These are phyloP conservation scores for Linnemannia elongata DNA, from an alignment of 192 early-diverging fungal species.

Conservation along the genomic window DNA sequence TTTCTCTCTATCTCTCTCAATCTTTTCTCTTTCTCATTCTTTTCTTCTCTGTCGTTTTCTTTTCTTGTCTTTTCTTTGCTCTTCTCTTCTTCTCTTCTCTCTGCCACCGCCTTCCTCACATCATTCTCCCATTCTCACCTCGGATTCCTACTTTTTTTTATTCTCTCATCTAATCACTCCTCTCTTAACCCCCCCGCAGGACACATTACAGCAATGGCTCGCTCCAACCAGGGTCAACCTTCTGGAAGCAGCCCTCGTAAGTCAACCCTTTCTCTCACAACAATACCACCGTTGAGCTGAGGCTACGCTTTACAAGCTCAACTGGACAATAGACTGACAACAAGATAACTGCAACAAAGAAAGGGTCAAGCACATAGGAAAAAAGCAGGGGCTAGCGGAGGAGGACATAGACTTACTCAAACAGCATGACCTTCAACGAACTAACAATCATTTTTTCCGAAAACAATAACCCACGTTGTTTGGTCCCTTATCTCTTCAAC, in stretches of 20 bases:
- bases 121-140: background rate
- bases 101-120: background rate
- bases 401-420: too few relatives aligned
- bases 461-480: background rate
- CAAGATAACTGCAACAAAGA: background rate
- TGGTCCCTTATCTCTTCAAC: background rate
- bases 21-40: background rate
- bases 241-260: slow-evolving; percentile 38
- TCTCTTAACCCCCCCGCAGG: background rate
- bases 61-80: background rate
- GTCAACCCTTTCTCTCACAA: background rate
- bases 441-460: slow-evolving; percentile 16
- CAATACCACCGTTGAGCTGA: background rate
- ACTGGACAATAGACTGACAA: background rate
- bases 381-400: background rate
- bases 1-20: background rate
- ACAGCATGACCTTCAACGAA: background rate
- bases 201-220: slow-evolving; percentile 20
- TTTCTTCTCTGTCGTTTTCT: background rate
- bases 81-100: too few relatives aligned
- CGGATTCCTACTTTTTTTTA: background rate
- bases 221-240: slow-evolving; percentile 30
- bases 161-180: background rate
- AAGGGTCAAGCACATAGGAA: background rate
- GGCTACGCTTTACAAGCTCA: background rate